Conservation (phyloP, 2,329 filamentous ascomycete species). For the Colletotrichum coccodes region DNA sequence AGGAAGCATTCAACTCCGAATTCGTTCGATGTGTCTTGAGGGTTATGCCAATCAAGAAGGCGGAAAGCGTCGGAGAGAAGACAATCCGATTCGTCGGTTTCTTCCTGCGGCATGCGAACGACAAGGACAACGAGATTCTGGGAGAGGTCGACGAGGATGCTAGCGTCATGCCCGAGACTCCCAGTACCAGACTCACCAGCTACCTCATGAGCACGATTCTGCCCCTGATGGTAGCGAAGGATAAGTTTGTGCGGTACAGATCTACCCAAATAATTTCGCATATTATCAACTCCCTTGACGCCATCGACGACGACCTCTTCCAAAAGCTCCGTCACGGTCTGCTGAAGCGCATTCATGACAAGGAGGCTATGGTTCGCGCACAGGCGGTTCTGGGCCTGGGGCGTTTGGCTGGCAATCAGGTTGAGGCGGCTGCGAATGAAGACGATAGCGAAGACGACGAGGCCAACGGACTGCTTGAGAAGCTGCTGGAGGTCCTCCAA, state of each 20-base stretch:
- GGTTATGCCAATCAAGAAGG: slow-evolving; percentile 89
- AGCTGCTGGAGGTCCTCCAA: slow-evolving; percentile 87
- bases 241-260: slow-evolving; percentile 91
- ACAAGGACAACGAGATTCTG: slow-evolving; percentile 76
- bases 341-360: slow-evolving; percentile 88
- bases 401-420: slow-evolving; percentile 81
- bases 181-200: slow-evolving; percentile 81
- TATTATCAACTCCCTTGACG: slow-evolving; percentile 90
- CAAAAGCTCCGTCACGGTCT: slow-evolving; percentile 82
- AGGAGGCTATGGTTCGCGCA: slow-evolving; percentile 90
- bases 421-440: slow-evolving; percentile 76
- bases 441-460: slow-evolving; percentile 75
- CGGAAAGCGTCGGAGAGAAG: slow-evolving; percentile 87
- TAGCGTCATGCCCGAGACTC: slow-evolving; percentile 81
- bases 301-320: slow-evolving; percentile 92
- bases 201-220: slow-evolving; percentile 79
- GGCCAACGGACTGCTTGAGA: slow-evolving; percentile 78
- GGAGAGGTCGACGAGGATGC: slow-evolving; percentile 74
- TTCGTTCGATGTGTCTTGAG: slow-evolving; percentile 84
- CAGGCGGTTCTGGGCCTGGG: slow-evolving; percentile 94
- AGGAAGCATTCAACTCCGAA: slow-evolving; percentile 88
- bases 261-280: slow-evolving; percentile 91
- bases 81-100: slow-evolving; percentile 87
- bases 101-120: slow-evolving; percentile 79
- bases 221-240: slow-evolving; percentile 84